A percentile compares a stretch with the other conserved stretches of the same genome.
These are phyloP conservation scores for Sinapis alba DNA, from an alignment of 441 rosid genomes.

Conservation along the genomic window DNA sequence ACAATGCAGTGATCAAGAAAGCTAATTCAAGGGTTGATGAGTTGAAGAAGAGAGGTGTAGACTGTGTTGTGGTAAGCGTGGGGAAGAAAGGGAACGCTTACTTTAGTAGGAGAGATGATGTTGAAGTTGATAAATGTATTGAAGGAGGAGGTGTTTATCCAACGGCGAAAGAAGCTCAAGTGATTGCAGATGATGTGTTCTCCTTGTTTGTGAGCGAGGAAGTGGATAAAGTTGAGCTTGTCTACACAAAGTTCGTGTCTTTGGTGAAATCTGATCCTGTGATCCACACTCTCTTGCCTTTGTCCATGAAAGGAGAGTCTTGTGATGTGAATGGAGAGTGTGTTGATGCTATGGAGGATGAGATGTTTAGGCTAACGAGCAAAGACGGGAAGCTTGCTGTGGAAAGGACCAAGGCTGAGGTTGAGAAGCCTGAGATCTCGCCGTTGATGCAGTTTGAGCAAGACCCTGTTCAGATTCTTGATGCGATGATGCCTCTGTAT, in stretches of 20 bases:
- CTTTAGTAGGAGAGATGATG: slow-evolving; percentile 51
- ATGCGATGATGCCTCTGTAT: slow-evolving; percentile 38
- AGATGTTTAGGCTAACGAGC: slow-evolving; percentile 70
- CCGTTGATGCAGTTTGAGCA: slow-evolving; percentile 55
- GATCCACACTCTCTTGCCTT: not conserved
- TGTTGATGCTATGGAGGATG: slow-evolving; percentile 73
- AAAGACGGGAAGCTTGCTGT: slow-evolving; percentile 66
- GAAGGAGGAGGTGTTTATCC: slow-evolving; percentile 58
- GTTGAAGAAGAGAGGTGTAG: slow-evolving; percentile 56
- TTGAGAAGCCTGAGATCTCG: slow-evolving; percentile 37
- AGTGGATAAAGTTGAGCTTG: slow-evolving; percentile 70
- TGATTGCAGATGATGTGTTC: slow-evolving; percentile 71
- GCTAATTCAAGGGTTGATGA: slow-evolving; percentile 55
- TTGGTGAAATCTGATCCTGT: not conserved
- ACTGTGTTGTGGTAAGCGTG: slow-evolving; percentile 58
- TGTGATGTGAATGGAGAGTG: slow-evolving; percentile 28
- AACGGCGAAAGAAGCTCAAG: slow-evolving; percentile 70
- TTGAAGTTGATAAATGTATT: slow-evolving; percentile 50
- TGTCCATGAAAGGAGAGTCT: not conserved
- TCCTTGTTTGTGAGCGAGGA: slow-evolving; percentile 67
- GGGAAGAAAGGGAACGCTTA: slow-evolving; percentile 77
- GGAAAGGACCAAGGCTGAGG: slow-evolving; percentile 50
- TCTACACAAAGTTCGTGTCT: slow-evolving; percentile 44
- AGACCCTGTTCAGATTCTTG: not conserved
- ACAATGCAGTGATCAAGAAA: slow-evolving; percentile 57